Percentiles rank a stretch among this genome's conserved stretches.
phyloP scores from a whole-genome alignment of 371 early-diverging fungal genomes.

The Mortierella sp. region DNA sequence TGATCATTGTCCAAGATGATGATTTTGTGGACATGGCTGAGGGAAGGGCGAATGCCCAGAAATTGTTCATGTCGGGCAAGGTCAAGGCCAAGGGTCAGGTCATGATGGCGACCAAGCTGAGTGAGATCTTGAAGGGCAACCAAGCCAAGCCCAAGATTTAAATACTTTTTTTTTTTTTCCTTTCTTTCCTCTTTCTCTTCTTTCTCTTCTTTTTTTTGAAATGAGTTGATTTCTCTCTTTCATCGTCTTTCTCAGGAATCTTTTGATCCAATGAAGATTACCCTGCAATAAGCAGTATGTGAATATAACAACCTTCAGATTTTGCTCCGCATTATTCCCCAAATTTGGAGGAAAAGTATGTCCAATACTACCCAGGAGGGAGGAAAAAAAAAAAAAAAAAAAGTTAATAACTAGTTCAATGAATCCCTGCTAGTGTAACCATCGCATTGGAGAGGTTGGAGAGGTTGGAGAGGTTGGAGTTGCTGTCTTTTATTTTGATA shows the following conservation, averaged over 20 bases:
- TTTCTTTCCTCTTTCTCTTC: not conserved
- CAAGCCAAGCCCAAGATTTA: not conserved
- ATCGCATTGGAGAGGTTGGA: too few relatives aligned
- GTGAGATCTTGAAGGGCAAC: not conserved
- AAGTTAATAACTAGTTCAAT: too few relatives aligned
- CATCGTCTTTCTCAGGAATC: too few relatives aligned
- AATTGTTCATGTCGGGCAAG: conserved; percentile 78
- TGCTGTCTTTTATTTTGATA: too few relatives aligned
- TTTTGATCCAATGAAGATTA: not conserved
- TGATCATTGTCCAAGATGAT: conserved; percentile 58
- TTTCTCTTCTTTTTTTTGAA: not conserved
- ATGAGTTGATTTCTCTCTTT: not conserved
- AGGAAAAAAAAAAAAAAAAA: too few relatives aligned
- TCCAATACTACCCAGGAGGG: too few relatives aligned
- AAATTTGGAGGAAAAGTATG: too few relatives aligned
- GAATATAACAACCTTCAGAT: too few relatives aligned
- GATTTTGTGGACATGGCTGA: conserved; percentile 75
- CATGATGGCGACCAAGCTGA: conserved; percentile 80
- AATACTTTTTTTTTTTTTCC: not conserved
- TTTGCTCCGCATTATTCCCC: too few relatives aligned
- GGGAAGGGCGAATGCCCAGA: conserved; percentile 80
- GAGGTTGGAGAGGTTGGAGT: too few relatives aligned
- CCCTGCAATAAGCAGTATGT: too few relatives aligned
- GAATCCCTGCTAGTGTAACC: too few relatives aligned
- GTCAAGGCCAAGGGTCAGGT: conserved; percentile 87